Evolutionary conservation across 2,329 filamentous ascomycete genomes (phyloP), one percentile per base, ranked within the genome.

Genomic region (Xylaria sp.): DNA sequence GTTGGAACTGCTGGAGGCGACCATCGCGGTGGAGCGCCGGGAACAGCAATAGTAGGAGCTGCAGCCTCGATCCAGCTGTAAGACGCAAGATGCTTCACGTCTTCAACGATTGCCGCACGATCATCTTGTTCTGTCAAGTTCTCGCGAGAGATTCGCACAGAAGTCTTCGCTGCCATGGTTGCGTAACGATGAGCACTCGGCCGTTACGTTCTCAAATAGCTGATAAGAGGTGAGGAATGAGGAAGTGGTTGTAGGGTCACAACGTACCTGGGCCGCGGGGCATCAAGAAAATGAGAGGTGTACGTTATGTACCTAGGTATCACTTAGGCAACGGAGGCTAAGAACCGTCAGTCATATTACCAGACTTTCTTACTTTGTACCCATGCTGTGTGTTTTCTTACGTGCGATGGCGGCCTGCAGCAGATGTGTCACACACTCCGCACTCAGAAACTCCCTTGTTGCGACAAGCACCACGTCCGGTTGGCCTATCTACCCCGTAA

Each of bases 61-160:
- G 76, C 63, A 28, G 77, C 76, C 61, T 83, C 80, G 61, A 85
- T 78, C 84, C 84, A 87, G 73, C 83, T 86, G 75, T 87, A 87
- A 1, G 85, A 87, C 2, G 84, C 78, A 12, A 86, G 68, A 56
- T 81, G 77, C 62, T 80, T 75, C 9, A 82, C 78, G 37, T 81
- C 12, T 32, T 37, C 52, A 13, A 55, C 37, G 18, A 12, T 55
- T 20, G 52, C 39, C n/a, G 39, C 39, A 12, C n/a, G 10, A 15
- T 15, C n/a, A n/a, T 20, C 56, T 28, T 5, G 18, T 13, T n/a
- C 37, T 32, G 18, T 32, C 18, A 48, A 28, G 13, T 25, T n/a
- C 8, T 48, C 7, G 28, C 57, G 41, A 37, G 52, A 39, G 18
- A 55, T 55, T n/a, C 12, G 32, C 32, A 39, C 32, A 13, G 7